Evolutionary conservation across 2,329 filamentous ascomycete genomes (phyloP), one percentile per base, ranked within the genome.

Genomic region (Cladosporium phlei): DNA sequence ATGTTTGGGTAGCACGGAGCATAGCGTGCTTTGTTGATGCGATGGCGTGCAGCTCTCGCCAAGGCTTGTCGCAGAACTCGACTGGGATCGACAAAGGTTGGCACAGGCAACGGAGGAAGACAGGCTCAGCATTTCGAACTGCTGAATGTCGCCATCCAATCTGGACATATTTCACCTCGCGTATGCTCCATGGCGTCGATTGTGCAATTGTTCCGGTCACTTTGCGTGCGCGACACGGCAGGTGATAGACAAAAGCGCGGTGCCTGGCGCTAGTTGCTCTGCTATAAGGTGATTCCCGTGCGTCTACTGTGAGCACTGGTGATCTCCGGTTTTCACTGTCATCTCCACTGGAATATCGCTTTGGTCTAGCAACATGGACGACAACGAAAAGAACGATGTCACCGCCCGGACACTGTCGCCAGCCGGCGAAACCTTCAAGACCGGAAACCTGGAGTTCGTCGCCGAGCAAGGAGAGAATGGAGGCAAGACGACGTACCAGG

Each of bases 401-500:
- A 45, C 42, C n/a, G 32, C 42, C 12, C 42, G 42, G 19, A 45
- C 42, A 12, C 32, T 45, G 10, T 45, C 42, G 22, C 42, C 42
- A 3, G 21, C 32, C 24, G 42, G 42, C 17, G 42, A 47, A 29
- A 12, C 35, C 7, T 34, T 33, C 29, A 47, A 47, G 25, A 66
- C 70, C 48, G 71, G 72, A 3, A 64, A 66, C 43, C 61, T 74
- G 12, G 64, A 70, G 8, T 75, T 69, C 50, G 66, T 69, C 9
- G 58, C 59, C 50, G 68, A 62, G 52, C 62, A 63, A 51, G 74
- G 69, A 1, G 73, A 70, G 3, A 82, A 82, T 53, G 71, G 68
- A 12, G 66, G 71, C 4, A 62, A 68, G 38, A 63, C 69, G 2
- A 72, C 75, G 0, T 81, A 80, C 53, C 79, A 83, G 55, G 80